phyloP scores from a whole-genome alignment of 1,284 basidiomycete species.

The Pseudozyma tsukubaensis region DNA sequence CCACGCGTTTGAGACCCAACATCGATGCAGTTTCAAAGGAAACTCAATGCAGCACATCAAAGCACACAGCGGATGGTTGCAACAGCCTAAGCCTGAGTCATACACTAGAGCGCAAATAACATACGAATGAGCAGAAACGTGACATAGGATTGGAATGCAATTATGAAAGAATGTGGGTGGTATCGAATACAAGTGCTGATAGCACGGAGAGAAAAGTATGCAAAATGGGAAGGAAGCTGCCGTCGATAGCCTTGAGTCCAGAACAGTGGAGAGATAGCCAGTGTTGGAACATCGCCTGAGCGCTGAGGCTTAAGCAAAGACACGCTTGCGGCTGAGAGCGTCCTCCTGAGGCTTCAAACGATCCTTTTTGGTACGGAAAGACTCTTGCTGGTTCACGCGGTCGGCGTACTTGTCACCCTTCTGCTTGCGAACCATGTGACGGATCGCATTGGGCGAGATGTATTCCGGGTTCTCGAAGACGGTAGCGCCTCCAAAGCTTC shows the following conservation, averaged over 20 bases:
- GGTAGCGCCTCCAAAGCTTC: conserved; percentile 82
- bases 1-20: neutral
- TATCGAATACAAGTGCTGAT: conserved; percentile 22
- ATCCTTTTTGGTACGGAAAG: conserved; percentile 77
- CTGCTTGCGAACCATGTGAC: conserved; percentile 78
- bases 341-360: conserved; percentile 79
- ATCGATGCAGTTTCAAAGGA: neutral
- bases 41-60: neutral
- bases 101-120: no score
- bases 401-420: conserved; percentile 83
- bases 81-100: neutral
- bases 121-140: neutral
- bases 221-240: neutral
- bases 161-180: conserved; percentile 8
- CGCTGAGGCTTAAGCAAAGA: conserved; percentile 75
- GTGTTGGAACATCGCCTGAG: no score
- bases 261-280: conserved; percentile 65
- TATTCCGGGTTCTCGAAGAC: conserved; percentile 98
- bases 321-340: conserved; percentile 84
- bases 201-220: neutral
- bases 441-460: conserved; percentile 84
- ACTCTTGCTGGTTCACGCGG: conserved; percentile 82
- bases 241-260: conserved; percentile 73
- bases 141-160: conserved; percentile 13
- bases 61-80: neutral